Conservation (phyloP, 306 rosid genomes). For the Notholithocarpus densiflorus region DNA sequence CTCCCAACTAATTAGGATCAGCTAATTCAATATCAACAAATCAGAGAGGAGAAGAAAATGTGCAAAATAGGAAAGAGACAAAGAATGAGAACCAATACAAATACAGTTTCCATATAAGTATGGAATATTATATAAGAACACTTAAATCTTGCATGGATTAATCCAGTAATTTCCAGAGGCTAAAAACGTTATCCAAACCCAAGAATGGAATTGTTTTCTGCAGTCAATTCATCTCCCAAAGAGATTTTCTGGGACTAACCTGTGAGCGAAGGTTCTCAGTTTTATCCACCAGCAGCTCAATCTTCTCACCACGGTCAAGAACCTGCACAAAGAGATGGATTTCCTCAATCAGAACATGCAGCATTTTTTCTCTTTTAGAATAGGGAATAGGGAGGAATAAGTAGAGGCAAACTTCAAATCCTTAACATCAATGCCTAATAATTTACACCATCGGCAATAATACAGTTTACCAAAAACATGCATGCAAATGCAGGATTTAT, state of each 20-base stretch:
- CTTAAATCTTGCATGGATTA: no score
- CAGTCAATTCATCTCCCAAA: background rate
- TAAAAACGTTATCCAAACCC: no score
- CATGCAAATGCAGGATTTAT: background rate
- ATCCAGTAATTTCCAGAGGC: no score
- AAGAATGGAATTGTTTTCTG: background rate
- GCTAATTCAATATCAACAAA: background rate
- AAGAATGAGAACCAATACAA: background rate
- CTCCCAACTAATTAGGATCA: background rate
- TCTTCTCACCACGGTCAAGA: conserved; percentile 98
- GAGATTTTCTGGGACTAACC: conserved; percentile 36
- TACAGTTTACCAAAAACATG: background rate
- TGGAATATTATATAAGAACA: background rate
- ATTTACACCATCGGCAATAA: background rate
- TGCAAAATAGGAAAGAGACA: background rate
- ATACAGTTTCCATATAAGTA: background rate
- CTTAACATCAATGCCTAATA: background rate
- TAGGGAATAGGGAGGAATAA: no score
- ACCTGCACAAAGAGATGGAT: conserved; percentile 43
- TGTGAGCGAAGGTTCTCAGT: conserved; percentile 97
- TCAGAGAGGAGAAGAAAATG: background rate
- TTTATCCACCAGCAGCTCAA: conserved; percentile 88
- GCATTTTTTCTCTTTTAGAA: no score
- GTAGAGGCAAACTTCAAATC: background rate
- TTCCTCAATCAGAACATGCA: background rate